Conservation (phyloP, 768 basidiomycete genomes). For the Fibroporia radiculosa region DNA sequence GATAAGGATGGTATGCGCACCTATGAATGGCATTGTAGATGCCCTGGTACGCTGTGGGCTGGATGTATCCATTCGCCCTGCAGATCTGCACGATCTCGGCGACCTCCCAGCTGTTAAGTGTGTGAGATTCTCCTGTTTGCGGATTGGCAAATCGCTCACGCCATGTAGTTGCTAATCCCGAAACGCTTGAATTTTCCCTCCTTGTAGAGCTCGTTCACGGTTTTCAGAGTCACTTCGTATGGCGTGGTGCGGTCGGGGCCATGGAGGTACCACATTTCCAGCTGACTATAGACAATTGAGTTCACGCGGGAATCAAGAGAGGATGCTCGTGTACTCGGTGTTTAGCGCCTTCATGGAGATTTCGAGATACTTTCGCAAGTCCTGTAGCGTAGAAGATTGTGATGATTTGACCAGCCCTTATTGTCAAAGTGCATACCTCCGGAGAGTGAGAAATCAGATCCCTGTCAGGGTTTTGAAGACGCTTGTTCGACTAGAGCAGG, state of each 20-base stretch:
- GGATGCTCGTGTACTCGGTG: conserved; percentile 30
- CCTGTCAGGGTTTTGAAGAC: conserved; percentile 1
- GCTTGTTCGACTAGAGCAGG: conserved; percentile 10
- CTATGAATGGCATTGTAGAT: conserved; percentile 37
- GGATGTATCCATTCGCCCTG: conserved; percentile 35
- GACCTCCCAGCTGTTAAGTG: conserved; percentile 28
- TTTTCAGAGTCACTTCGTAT: conserved; percentile 37
- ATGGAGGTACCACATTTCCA: conserved; percentile 44
- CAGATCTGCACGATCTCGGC: conserved; percentile 37
- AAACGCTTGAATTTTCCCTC: conserved; percentile 43
- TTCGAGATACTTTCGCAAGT: conserved; percentile 27
- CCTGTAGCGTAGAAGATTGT: conserved; percentile 7
- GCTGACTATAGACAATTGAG: conserved; percentile 10
- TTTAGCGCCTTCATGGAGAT: conserved; percentile 35
- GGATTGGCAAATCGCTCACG: conserved; percentile 29
- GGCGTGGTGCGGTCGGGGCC: conserved; percentile 33
- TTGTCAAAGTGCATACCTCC: conserved; percentile 7
- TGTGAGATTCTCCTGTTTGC: neutral
- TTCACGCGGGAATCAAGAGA: neutral
- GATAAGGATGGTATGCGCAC: conserved; percentile 23
- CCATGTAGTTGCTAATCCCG: conserved; percentile 35
- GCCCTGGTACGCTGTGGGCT: conserved; percentile 41
- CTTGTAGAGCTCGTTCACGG: conserved; percentile 38
- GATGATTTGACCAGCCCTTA: neutral
- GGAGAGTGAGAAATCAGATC: conserved; percentile 15